Evolutionary conservation across 768 basidiomycete genomes (phyloP).

Genomic region (Tylopilus intermedius): DNA sequence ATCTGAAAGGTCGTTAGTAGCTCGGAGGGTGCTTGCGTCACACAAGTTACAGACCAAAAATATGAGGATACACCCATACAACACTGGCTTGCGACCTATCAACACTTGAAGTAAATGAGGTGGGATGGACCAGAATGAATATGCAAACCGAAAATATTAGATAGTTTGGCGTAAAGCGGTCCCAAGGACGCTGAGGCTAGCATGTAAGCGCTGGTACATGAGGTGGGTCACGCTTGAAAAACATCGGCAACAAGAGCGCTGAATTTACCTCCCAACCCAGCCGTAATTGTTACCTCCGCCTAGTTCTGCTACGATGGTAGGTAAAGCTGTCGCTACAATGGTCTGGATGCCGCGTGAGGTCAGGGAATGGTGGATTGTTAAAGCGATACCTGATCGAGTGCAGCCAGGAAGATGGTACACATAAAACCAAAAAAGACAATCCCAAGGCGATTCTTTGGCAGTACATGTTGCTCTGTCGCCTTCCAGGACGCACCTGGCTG

Average conservation of each 20-base stretch:
- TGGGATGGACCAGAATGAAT: neutral
- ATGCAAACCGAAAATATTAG: slow-evolving; percentile 35
- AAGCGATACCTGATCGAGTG: slow-evolving; percentile 40
- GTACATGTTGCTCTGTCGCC: slow-evolving; percentile 35
- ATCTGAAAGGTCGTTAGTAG: slow-evolving; percentile 15
- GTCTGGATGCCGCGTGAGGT: slow-evolving; percentile 26
- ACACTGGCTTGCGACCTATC: slow-evolving; percentile 35
- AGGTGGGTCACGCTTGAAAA: neutral
- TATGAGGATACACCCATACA: slow-evolving; percentile 33
- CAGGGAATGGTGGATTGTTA: neutral
- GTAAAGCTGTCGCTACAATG: slow-evolving; percentile 46
- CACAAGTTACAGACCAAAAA: slow-evolving; percentile 31
- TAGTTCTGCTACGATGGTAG: slow-evolving; percentile 44
- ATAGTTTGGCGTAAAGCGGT: slow-evolving; percentile 47
- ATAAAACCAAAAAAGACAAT: slow-evolving; percentile 44
- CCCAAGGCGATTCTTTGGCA: slow-evolving; percentile 39
- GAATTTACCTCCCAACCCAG: slow-evolving; percentile 43
- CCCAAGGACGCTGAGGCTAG: slow-evolving; percentile 39
- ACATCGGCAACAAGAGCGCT: neutral
- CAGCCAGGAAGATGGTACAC: slow-evolving; percentile 41
- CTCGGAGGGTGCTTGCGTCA: neutral
- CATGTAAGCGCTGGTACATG: slow-evolving; percentile 39
- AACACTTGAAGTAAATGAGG: neutral
- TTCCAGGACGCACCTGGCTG: slow-evolving; percentile 36
- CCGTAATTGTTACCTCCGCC: slow-evolving; percentile 43